Evolutionary conservation across 345 rosid genomes (phyloP).

Genomic region (Arabidopsis suecica): DNA sequence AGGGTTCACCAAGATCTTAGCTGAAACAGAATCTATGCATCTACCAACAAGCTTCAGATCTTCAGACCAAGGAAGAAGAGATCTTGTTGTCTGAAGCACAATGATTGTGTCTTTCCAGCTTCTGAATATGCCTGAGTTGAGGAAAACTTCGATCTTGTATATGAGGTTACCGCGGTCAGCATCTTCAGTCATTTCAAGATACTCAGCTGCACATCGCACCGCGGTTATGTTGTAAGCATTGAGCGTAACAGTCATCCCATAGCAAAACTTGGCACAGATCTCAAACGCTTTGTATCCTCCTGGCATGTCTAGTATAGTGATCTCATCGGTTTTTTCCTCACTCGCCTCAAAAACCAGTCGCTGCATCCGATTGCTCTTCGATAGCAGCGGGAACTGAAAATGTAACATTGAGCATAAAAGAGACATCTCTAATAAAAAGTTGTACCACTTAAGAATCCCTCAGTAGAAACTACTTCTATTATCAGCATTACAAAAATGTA

Average conservation of each 20-base stretch:
- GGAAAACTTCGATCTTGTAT: constrained; percentile 84
- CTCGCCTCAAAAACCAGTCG: constrained; percentile 57
- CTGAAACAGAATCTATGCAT: constrained; percentile 84
- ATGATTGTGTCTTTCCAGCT: constrained; percentile 97
- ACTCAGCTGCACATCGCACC: constrained; percentile 89
- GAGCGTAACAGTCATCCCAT: constrained; percentile 85
- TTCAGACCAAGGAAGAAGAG: constrained; percentile 90
- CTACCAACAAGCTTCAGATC: constrained; percentile 82
- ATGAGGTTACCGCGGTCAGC: constrained; percentile 80
- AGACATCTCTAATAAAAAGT: not conserved
- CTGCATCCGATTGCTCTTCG: constrained; percentile 79
- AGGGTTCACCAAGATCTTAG: constrained; percentile 78
- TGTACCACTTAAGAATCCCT: constrained; percentile 6
- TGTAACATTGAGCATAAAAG: not conserved
- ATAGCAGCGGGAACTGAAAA: constrained; percentile 90
- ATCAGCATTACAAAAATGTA: constrained; percentile 32
- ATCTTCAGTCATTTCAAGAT: constrained; percentile 91
- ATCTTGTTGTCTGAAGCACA: constrained; percentile 82
- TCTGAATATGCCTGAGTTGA: constrained; percentile 79
- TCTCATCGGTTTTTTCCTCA: constrained; percentile 66
- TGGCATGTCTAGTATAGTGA: constrained; percentile 67
- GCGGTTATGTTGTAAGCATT: constrained; percentile 87
- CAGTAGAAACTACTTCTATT: not conserved
- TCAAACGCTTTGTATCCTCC: constrained; percentile 93
- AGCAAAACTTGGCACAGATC: constrained; percentile 95